These are phyloP conservation scores for Ceratobasidium sp. DNA, from an alignment of 1,284 basidiomycete species.

Conservation along the genomic window DNA sequence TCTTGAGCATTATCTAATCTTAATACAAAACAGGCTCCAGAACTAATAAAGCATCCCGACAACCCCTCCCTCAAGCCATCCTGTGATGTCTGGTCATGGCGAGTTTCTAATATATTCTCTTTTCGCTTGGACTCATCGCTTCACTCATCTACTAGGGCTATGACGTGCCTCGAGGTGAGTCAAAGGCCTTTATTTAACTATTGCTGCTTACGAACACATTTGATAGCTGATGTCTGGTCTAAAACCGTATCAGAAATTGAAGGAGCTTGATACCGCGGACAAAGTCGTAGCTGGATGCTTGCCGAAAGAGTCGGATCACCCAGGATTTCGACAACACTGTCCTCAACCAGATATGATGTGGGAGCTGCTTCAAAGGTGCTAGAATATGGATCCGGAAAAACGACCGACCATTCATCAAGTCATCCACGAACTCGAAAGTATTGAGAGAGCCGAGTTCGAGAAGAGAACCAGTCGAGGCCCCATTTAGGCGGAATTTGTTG, in stretches of 20 bases:
- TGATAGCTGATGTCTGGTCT: not conserved
- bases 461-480: not conserved
- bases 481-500: not conserved
- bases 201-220: not conserved
- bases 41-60: not conserved
- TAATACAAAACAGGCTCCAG: slow-evolving; percentile 1
- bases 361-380: slow-evolving; percentile 21
- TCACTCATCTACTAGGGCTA: slow-evolving; percentile 13
- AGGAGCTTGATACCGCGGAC: not conserved
- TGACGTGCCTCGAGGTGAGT: slow-evolving; percentile 20
- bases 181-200: not conserved
- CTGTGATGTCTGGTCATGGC: slow-evolving; percentile 35
- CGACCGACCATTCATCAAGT: slow-evolving; percentile 27
- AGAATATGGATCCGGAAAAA: slow-evolving; percentile 13
- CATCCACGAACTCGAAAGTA: slow-evolving; percentile 6
- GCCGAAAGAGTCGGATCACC: not conserved
- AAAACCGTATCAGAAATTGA: not conserved
- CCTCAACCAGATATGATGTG: slow-evolving; percentile 22
- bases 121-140: not conserved
- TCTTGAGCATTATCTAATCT: not conserved
- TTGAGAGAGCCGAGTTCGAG: not conserved
- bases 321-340: slow-evolving; percentile 15
- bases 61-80: not conserved
- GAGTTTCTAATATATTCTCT: not conserved
- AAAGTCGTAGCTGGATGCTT: not conserved